Evolutionary conservation across 192 early-diverging fungal species (phyloP), one percentile per base, ranked within the genome.

Genomic region (Backusella morwellensis): DNA sequence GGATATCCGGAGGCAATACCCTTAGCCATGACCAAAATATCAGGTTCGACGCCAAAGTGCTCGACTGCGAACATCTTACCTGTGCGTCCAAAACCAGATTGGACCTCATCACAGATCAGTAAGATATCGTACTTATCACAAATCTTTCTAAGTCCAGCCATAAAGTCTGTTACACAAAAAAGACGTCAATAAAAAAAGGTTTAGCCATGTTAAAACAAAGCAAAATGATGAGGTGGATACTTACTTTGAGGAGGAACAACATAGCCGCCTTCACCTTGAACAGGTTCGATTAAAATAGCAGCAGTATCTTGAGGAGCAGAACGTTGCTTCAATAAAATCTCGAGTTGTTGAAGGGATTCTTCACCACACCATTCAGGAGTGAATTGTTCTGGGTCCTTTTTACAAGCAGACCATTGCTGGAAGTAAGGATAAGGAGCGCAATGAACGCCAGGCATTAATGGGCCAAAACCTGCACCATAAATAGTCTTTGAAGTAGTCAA

Each of bases 1-100:
- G 84, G 84, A 38, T 84, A 85, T 54, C 84, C 84, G 38, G 75
- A 77, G 26, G 84, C 84, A 69, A 85, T 85, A 26, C 82, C 84
- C 47, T 85, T 85, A 21, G 84, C 84, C 82, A 85, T 83, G 6
- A 85, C 80, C 76, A 84, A 36, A 41, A 85, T 85, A 77, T 85
- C 85, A 36, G 85, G 85, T 5, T 32, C 47, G 19, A 85, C 70
- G 29, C 41, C 67, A 21, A 68, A 76, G 50, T 85, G 85, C 69
- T 85, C 85, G 11, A 79, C 78, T 23, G 83, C 82, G 79, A 83
- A 84, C 82, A 83, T 83, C 66, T 85, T 85, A 23, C 85, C 85
- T 0, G 85, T 85, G 29, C 85, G 75, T n/a, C 83, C 85, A 67
- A 84, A 81, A 14, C 85, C 85, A 59, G 77, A 80, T 32, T 85